Conservation (phyloP, 441 rosid genomes). For the Metrosideros polymorpha region DNA sequence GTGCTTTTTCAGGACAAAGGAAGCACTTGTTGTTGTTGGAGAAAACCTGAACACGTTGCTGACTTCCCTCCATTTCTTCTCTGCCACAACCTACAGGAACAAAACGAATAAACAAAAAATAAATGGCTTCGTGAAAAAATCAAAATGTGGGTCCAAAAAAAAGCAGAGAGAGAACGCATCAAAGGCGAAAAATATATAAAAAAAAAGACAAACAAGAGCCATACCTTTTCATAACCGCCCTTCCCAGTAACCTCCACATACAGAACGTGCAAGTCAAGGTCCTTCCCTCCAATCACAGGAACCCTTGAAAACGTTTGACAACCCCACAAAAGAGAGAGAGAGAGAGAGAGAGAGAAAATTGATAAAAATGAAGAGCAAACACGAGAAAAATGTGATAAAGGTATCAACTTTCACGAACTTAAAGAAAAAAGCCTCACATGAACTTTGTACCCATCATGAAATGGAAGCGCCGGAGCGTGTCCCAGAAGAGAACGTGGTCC, state of each 20-base stretch:
- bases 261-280: slow-evolving; percentile 88
- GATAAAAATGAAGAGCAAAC: not conserved
- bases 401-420: not conserved
- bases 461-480: slow-evolving; percentile 85
- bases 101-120: not conserved
- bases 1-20: slow-evolving; percentile 87
- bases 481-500: slow-evolving; percentile 59
- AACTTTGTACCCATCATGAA: slow-evolving; percentile 71
- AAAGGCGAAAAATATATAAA: not conserved
- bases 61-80: slow-evolving; percentile 99
- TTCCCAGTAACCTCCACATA: slow-evolving; percentile 80
- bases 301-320: slow-evolving; percentile 34
- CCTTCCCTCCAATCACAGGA: slow-evolving; percentile 98
- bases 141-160: not conserved
- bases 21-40: slow-evolving; percentile 94
- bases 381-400: not conserved
- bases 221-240: slow-evolving; percentile 92
- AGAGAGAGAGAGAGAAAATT: not conserved
- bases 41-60: slow-evolving; percentile 81
- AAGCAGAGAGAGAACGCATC: not conserved
- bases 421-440: slow-evolving; percentile 35
- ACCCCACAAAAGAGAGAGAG: not conserved
- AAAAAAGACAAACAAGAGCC: not conserved
- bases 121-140: not conserved
- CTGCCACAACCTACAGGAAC: slow-evolving; percentile 61